These are phyloP conservation scores for Discostella stelligeroides DNA, from an alignment of 108 stramenopile genomes.

Conservation along the genomic window DNA sequence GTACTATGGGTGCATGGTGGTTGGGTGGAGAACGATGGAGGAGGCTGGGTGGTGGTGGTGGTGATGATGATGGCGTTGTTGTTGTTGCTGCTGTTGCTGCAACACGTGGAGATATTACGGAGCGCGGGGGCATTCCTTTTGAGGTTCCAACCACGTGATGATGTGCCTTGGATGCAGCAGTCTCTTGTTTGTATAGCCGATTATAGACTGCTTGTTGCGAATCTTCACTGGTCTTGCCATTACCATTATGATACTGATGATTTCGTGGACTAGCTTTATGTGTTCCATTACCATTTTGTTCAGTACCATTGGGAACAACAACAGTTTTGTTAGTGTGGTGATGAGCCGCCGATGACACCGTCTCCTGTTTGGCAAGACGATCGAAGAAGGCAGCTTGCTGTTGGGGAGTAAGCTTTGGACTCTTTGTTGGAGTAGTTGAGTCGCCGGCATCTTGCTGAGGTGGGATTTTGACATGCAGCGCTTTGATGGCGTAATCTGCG, in stretches of 20 bases:
- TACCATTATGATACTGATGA: not conserved
- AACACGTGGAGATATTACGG: not conserved
- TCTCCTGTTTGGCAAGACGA: constrained; percentile 23
- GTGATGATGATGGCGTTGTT: not conserved
- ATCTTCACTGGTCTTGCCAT: not conserved
- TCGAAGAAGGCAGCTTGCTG: constrained; percentile 16
- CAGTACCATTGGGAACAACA: not conserved
- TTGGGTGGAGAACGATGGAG: not conserved
- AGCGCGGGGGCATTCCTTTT: not conserved
- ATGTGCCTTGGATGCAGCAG: constrained; percentile 23
- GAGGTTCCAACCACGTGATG: too few relatives aligned
- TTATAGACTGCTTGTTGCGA: not conserved
- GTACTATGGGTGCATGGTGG: constrained; percentile 2
- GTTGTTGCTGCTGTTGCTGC: not conserved
- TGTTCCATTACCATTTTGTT: not conserved
- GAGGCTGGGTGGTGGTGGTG: constrained; percentile 13
- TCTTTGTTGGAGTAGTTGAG: not conserved
- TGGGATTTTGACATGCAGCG: not conserved
- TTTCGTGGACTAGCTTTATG: constrained; percentile 1
- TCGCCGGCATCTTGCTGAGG: constrained; percentile 12
- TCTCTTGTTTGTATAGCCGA: constrained; percentile 22
- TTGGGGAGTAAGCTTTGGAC: constrained; percentile 9
- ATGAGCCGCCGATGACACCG: constrained; percentile 22
- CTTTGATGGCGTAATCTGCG: not conserved
- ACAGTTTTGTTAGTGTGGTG: not conserved